Evolutionary conservation across 352 stramenopile genomes (phyloP), one percentile per base, ranked within the genome.

Genomic region (Pelagophyceae sp.): DNA sequence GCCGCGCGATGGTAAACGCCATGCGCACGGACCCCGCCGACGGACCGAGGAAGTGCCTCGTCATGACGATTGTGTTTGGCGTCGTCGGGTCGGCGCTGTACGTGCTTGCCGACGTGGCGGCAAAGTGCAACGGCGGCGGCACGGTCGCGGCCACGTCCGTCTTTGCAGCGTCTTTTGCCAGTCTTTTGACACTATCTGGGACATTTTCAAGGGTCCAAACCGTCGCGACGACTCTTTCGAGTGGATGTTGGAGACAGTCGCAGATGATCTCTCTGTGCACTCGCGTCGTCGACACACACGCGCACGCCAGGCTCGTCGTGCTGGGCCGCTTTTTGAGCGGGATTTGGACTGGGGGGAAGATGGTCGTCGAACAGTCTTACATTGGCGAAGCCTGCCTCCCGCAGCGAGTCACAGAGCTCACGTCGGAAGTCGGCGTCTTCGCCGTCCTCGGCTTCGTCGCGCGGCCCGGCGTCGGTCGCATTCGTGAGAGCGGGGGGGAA

Each of bases 331-430:
- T 74, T 5, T 23, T 58, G 15, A 37, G 11, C 0, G 82, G 82
- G 0, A 29, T 83, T 31, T 85, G 82, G 82, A 85, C 80, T 5
- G 82, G 82, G 31, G 82, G 80, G 0, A 81, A 84, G 40, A 81
- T 84, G 38, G 72, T 75, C 58, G 71, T 85, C 32, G 82, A 85
- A 33, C 82, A 84, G 77, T 78, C 79, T 75, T 80, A 80, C 69
- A 40, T 80, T 0, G 71, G 72, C 1, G 79, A 50, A 17, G 77
- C 61, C 0, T 72, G 54, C 35, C n/a, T 32, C 17, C 58, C 72
- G 3, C 80, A 79, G 25, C 79, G 76, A 20, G 76, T 77, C 61
- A 74, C 76, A 27, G 77, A 84, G 65, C 80, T 81, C 38, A 84
- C 80, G 27, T 80, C 79, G 25, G 83, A 77, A n/a, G 75, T 86